These are phyloP conservation scores for Pseudodiploospora longispora DNA, from an alignment of 2,329 filamentous ascomycete species.

Conservation along the genomic window DNA sequence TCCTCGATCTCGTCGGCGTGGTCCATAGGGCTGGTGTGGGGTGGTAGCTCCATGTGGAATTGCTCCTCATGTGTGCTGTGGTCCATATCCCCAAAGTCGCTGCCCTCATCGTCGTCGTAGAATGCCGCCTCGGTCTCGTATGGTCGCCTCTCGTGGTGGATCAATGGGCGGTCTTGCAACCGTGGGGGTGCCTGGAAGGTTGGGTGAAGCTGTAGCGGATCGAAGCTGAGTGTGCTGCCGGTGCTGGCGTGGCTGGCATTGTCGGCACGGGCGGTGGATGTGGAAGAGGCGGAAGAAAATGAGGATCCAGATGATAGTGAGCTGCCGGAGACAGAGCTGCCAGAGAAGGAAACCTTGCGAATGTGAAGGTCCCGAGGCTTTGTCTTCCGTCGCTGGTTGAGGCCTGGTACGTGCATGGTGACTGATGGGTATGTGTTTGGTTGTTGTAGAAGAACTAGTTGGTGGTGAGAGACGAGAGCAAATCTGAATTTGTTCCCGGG, in stretches of 20 bases:
- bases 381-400: conserved; percentile 28
- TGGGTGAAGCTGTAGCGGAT: conserved; percentile 27
- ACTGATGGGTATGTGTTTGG: conserved; percentile 7
- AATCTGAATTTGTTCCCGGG: no score
- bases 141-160: conserved; percentile 13
- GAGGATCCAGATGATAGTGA: conserved; percentile 30
- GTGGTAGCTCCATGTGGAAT: conserved; percentile 22
- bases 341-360: conserved; percentile 33
- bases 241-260: conserved; percentile 15
- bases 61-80: conserved; percentile 2
- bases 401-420: conserved; percentile 30
- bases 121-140: conserved; percentile 19
- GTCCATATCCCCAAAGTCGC: conserved; percentile 14
- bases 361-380: conserved; percentile 31
- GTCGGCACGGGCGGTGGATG: conserved; percentile 18
- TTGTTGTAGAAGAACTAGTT: neutral
- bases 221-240: conserved; percentile 19
- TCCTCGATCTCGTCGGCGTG: conserved; percentile 16
- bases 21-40: conserved; percentile 19
- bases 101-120: conserved; percentile 20
- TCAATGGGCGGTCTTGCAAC: conserved; percentile 27
- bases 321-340: conserved; percentile 30
- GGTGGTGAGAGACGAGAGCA: no score
- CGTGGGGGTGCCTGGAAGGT: conserved; percentile 28
- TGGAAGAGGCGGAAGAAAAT: conserved; percentile 20